Evolutionary conservation across 1,139 yeast genomes (phyloP).

Genomic region (Yamadazyma membranifaciens): DNA sequence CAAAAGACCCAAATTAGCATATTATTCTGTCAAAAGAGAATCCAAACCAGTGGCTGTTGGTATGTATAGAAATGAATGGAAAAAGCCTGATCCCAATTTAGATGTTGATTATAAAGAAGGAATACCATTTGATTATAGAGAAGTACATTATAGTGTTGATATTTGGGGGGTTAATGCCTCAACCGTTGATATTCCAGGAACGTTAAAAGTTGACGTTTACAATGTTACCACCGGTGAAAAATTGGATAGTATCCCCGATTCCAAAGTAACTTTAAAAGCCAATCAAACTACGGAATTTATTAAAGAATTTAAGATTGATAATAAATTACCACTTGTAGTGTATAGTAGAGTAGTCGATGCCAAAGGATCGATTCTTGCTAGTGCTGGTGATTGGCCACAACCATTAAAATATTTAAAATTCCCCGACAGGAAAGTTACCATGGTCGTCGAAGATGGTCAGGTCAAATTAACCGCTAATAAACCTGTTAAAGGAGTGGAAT

Average conservation of each 20-base stretch:
- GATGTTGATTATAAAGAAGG: slow-evolving; percentile 22
- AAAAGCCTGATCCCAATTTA: slow-evolving; percentile 16
- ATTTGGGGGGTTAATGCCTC: slow-evolving; percentile 44
- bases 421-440: slow-evolving; percentile 17
- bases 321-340: slow-evolving; percentile 21
- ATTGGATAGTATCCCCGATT: slow-evolving; percentile 15
- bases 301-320: slow-evolving; percentile 14
- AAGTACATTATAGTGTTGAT: slow-evolving; percentile 22
- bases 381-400: slow-evolving; percentile 53
- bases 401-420: slow-evolving; percentile 45
- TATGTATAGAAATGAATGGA: slow-evolving; percentile 24
- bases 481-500: slow-evolving; percentile 43
- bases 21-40: slow-evolving; percentile 45
- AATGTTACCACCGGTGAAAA: slow-evolving; percentile 29
- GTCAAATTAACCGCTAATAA: slow-evolving; percentile 23
- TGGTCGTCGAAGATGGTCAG: slow-evolving; percentile 17
- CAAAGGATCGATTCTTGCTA: slow-evolving; percentile 22
- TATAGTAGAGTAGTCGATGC: slow-evolving; percentile 17
- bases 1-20: slow-evolving; percentile 41
- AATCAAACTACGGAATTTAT: slow-evolving; percentile 35
- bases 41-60: slow-evolving; percentile 32
- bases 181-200: slow-evolving; percentile 18
- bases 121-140: slow-evolving; percentile 18
- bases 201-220: slow-evolving; percentile 28
- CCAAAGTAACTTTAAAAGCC: slow-evolving; percentile 22